Evolutionary conservation across 169 alveolate species (phyloP).

Genomic region (Miamiensis avidus): DNA sequence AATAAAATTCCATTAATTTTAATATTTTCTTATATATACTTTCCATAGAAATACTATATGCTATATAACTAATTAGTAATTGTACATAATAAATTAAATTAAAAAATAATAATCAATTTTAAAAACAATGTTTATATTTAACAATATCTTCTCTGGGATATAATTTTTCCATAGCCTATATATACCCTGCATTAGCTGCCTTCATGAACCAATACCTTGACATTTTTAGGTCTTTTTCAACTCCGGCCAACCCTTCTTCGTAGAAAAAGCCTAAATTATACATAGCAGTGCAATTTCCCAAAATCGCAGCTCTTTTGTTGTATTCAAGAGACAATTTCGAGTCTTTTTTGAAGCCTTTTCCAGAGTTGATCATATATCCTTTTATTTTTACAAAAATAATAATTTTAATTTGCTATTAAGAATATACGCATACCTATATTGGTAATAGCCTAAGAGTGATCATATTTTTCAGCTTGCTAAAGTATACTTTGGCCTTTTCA

Average conservation of each 20-base stretch:
- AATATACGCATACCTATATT: not conserved
- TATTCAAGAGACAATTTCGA: not conserved
- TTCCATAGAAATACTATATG: no score
- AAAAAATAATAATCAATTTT: no score
- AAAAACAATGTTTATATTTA: no score
- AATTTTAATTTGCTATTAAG: no score
- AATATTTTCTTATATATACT: no score
- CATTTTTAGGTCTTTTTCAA: not conserved
- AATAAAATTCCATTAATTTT: no score
- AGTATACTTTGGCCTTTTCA: not conserved
- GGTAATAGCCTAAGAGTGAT: not conserved
- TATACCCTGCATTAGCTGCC: not conserved
- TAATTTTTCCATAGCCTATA: not conserved
- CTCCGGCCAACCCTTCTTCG: not conserved
- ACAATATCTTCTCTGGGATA: not conserved
- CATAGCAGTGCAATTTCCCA: not conserved
- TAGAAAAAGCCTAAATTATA: not conserved
- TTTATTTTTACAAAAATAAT: no score
- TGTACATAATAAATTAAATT: no score
- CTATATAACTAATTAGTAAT: no score
- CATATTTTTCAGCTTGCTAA: not conserved
- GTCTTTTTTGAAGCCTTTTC: not conserved
- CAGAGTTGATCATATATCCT: not conserved
- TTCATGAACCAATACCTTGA: not conserved
- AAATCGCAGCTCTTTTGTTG: not conserved